Conservation (phyloP, 345 rosid species). For the Melaleuca quinquenervia region DNA sequence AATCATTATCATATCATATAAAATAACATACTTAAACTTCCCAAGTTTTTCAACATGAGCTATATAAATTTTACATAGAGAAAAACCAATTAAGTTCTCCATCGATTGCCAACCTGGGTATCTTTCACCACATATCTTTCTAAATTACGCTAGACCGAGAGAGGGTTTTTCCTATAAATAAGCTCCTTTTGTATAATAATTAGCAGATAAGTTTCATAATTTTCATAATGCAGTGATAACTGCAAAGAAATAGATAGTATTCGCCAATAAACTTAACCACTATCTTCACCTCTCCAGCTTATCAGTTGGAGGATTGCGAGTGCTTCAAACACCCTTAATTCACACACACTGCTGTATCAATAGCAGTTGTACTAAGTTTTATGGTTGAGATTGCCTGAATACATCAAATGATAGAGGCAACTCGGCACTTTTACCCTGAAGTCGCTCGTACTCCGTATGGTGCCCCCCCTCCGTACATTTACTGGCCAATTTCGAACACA, state of each 20-base stretch:
- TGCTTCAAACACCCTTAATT: not conserved
- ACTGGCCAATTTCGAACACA: slow-evolving; percentile 41
- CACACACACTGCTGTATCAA: not conserved
- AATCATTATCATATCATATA: not conserved
- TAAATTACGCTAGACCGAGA: not conserved
- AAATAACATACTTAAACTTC: not conserved
- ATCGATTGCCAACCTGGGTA: rapidly evolving
- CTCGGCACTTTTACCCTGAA: slow-evolving; percentile 23
- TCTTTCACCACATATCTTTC: not conserved
- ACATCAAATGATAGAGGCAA: slow-evolving; percentile 14
- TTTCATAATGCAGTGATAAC: not conserved
- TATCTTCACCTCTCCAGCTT: not conserved
- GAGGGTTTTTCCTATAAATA: not conserved
- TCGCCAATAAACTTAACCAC: not conserved
- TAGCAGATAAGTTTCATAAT: not conserved
- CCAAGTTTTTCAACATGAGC: not conserved
- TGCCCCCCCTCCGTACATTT: slow-evolving; percentile 9
- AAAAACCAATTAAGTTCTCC: rapidly evolving
- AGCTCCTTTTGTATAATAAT: not conserved
- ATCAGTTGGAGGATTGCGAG: not conserved
- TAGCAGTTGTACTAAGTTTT: not conserved
- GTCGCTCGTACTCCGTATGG: slow-evolving; percentile 33
- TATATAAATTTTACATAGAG: not conserved
- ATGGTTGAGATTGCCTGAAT: slow-evolving; percentile 11
- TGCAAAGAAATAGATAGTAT: not conserved